Evolutionary conservation across 257 asterid genomes (phyloP).

Genomic region (Echites panduratus): DNA sequence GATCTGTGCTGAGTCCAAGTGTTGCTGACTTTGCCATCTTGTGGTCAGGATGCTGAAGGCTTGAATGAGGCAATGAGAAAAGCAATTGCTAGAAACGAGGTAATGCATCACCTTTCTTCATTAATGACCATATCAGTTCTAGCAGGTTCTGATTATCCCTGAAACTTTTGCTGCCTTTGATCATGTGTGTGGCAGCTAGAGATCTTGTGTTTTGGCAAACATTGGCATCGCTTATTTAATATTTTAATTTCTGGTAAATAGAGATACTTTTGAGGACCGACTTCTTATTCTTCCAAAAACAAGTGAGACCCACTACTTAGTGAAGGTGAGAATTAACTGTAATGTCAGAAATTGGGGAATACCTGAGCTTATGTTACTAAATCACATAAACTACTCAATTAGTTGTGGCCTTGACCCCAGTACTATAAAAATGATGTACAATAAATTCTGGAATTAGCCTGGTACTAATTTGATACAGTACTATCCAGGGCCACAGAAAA

Average conservation of each 20-base stretch:
- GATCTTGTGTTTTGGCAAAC: not conserved
- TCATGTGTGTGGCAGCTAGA: not conserved
- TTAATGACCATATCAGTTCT: not conserved
- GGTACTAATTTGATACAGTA: not conserved
- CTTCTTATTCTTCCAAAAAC: not conserved
- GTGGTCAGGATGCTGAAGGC: conserved; percentile 66
- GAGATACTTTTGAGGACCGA: not conserved
- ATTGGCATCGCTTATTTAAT: not conserved
- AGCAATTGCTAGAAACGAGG: conserved; percentile 74
- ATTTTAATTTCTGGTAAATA: not conserved
- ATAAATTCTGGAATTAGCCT: not conserved
- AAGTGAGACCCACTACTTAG: not conserved
- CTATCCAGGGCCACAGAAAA: not conserved
- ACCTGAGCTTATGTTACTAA: not conserved
- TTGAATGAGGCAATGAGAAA: conserved; percentile 60
- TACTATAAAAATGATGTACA: not conserved
- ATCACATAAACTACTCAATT: not conserved
- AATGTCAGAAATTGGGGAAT: not conserved
- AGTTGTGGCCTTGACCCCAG: not conserved
- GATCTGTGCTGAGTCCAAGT: conserved; percentile 25
- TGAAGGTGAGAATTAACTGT: not conserved
- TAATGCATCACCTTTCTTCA: conserved; percentile 22
- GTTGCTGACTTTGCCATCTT: conserved; percentile 54
- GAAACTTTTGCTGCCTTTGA: too few relatives aligned
- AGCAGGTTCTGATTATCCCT: too few relatives aligned